Conservation (phyloP, 768 basidiomycete genomes). For the Phaeotremella skinneri region DNA sequence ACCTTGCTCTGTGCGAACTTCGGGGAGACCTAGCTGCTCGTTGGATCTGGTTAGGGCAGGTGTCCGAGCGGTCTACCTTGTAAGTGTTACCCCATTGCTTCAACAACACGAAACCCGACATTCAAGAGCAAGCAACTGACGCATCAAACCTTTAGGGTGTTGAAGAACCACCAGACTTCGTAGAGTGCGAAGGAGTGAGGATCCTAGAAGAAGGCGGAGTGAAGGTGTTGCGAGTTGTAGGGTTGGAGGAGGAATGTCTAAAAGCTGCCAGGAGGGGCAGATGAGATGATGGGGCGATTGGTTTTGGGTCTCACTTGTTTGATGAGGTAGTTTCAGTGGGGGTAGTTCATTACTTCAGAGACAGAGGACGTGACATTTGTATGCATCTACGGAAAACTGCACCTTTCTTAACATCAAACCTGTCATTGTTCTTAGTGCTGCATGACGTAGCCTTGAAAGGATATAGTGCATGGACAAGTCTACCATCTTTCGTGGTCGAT, state of each 20-base stretch:
- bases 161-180: constrained; percentile 89
- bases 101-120: neutral
- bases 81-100: constrained; percentile 24
- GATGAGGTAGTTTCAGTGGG: neutral
- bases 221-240: constrained; percentile 49
- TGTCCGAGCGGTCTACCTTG: constrained; percentile 73
- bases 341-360: neutral
- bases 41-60: constrained; percentile 70
- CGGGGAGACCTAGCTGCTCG: constrained; percentile 80
- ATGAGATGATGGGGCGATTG: neutral
- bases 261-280: constrained; percentile 66
- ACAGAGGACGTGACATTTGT: neutral
- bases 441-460: too few species aligned
- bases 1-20: constrained; percentile 86
- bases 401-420: too few species aligned
- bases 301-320: too few species aligned
- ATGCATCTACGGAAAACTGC: constrained; percentile 3
- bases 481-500: too few species aligned
- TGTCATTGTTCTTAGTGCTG: too few species aligned
- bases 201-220: constrained; percentile 53
- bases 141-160: constrained; percentile 58
- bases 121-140: too few species aligned
- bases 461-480: too few species aligned
- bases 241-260: constrained; percentile 76
- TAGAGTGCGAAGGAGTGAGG: constrained; percentile 81